Conservation (phyloP, 129 eudicot genomes). For the Sambucus nigra region DNA sequence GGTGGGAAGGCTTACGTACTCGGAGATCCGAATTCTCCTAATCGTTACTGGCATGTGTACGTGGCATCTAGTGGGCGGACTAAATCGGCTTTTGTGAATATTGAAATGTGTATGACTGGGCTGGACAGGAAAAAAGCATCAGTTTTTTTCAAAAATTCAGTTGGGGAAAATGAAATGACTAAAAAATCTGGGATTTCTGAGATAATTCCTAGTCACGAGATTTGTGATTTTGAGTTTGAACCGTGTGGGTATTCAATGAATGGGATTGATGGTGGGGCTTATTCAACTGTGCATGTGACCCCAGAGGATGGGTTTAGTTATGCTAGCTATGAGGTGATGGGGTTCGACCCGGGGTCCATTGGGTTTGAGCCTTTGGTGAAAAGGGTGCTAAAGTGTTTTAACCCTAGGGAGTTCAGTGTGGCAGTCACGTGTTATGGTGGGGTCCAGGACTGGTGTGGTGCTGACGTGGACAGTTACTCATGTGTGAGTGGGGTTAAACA, state of each 20-base stretch:
- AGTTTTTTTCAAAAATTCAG: constrained; percentile 20
- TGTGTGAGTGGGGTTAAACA: constrained; percentile 22
- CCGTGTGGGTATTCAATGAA: constrained; percentile 48
- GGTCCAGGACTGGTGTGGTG: constrained; percentile 3
- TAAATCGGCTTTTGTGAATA: not conserved
- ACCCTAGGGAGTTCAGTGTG: constrained; percentile 26
- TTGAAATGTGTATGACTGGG: constrained; percentile 41
- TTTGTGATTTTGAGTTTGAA: constrained; percentile 34
- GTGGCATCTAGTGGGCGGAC: constrained; percentile 11
- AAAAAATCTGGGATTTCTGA: constrained; percentile 23
- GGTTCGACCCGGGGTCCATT: constrained; percentile 20
- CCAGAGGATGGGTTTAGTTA: constrained; percentile 44
- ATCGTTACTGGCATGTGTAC: constrained; percentile 28
- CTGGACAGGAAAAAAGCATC: constrained; percentile 16
- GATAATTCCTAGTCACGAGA: constrained; percentile 21
- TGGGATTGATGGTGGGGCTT: constrained; percentile 26
- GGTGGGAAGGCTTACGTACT: constrained; percentile 13
- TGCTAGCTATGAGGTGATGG: constrained; percentile 36
- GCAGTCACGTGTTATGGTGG: constrained; percentile 23
- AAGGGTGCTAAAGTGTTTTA: constrained; percentile 30
- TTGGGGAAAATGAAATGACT: constrained; percentile 18
- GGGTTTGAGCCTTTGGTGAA: constrained; percentile 17
- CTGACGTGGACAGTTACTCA: constrained; percentile 18
- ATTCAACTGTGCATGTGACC: constrained; percentile 37
- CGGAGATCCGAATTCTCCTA: constrained; percentile 11